Base-by-base conservation (phyloP, 495 filamentous ascomycete species). In the Massariosphaeria phaeospora region DNA sequence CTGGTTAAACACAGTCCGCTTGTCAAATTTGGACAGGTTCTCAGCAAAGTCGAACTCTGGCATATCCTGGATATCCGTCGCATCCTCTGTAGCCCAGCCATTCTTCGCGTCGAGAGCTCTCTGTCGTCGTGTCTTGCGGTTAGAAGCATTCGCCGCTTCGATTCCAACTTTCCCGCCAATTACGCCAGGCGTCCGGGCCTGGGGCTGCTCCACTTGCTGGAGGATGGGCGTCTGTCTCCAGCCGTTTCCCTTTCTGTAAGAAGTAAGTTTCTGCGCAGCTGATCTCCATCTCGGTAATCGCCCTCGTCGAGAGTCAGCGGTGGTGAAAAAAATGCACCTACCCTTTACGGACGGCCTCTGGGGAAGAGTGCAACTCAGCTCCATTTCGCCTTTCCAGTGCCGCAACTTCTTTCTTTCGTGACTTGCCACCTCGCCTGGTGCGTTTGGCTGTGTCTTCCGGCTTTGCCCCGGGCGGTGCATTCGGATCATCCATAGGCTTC, bases 61-160 rank as follows among this genome's bases (percentile, higher is more conserved):
- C 71, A 88, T 76, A 64, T 91, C 91, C 69, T 96, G 91, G n/a
- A 95, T 89, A 69, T 98, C 93, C 1, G 89, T 95, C 21, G 89
- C 89, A 69, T 96, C 91, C 67, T 95, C 93, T 0, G 91, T 96
- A 33, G 89, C 90, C 93, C 93, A 98, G 11, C 89, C 93, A 71
- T 86, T 95, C 56, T 84, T 76, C 20, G 79, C 78, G 17, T 68
- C 76, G 79, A 78, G 65, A 84, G 66, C 61, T 76, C 70, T 67
- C 76, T 71, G 69, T 64, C 54, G 57, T 48, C 62, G 59, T 38
- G 30, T 62, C 52, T 67, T 67, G 13, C 58, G 57, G 33, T 66
- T 67, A 3, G 52, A 59, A 1, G 50, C 39, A 40, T 40, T 42
- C 15, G 46, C 58, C 6, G 66, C 66, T 36, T 59, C 55, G 13